Percentiles rank a stretch among this genome's conserved stretches.
Evolutionary conservation across 768 basidiomycete species (phyloP).

Genomic region (Goffeauzyma gilvescens): DNA sequence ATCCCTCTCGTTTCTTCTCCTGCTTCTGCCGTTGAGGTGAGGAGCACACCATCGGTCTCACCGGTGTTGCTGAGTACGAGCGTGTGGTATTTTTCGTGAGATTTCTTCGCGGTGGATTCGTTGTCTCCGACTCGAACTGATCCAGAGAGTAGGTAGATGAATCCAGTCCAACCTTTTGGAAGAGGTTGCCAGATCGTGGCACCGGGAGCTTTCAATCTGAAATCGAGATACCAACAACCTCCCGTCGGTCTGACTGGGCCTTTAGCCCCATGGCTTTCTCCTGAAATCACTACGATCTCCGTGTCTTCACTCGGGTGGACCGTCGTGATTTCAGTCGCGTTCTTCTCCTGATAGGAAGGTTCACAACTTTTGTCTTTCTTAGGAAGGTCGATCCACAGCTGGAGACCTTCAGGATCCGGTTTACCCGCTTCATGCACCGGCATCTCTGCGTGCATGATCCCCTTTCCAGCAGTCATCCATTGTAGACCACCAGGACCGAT

Average conservation of each 20-base stretch:
- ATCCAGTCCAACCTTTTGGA: slow-evolving; percentile 73
- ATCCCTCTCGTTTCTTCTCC: slow-evolving; percentile 52
- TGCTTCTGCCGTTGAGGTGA: slow-evolving; percentile 35
- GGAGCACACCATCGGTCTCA: slow-evolving; percentile 47
- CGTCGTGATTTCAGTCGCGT: slow-evolving; percentile 36
- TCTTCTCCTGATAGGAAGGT: slow-evolving; percentile 29
- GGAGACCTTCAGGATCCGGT: slow-evolving; percentile 62
- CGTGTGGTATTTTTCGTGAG: slow-evolving; percentile 51
- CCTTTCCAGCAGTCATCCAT: slow-evolving; percentile 51
- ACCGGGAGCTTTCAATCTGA: slow-evolving; percentile 46
- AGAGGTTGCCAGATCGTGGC: slow-evolving; percentile 58
- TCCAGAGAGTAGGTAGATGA: slow-evolving; percentile 60
- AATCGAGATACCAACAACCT: slow-evolving; percentile 84
- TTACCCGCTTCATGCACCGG: slow-evolving; percentile 51
- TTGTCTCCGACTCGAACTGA: slow-evolving; percentile 42
- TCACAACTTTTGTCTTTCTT: slow-evolving; percentile 56
- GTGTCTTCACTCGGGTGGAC: slow-evolving; percentile 28
- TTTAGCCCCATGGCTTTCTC: slow-evolving; percentile 55
- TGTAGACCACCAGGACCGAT: slow-evolving; percentile 60
- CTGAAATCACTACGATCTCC: slow-evolving; percentile 68
- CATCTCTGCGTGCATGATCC: slow-evolving; percentile 40
- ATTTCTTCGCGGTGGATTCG: too few relatives aligned
- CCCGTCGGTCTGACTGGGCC: slow-evolving; percentile 80
- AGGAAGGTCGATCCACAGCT: slow-evolving; percentile 39
- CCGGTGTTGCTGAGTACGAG: slow-evolving; percentile 52